Conservation (phyloP, 2,329 filamentous ascomycete species). For the Pseudohalonectria lignicola region DNA sequence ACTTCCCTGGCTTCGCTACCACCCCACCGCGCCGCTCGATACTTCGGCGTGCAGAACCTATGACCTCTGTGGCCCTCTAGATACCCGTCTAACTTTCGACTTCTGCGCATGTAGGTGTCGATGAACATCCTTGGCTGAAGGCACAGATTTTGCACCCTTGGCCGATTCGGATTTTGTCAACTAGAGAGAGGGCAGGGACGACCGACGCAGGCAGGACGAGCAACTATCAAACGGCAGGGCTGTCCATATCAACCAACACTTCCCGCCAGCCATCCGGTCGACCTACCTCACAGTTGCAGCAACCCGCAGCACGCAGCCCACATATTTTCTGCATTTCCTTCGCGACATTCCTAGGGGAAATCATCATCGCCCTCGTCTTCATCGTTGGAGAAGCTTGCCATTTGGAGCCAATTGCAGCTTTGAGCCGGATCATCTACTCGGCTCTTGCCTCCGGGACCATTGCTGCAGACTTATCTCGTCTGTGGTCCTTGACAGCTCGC, state of each 20-base stretch:
- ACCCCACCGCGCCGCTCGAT: no score
- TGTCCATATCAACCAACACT: background rate
- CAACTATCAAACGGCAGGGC: constrained; percentile 1
- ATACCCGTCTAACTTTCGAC: no score
- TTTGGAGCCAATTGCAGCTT: no score
- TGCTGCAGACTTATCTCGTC: no score
- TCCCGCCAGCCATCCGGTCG: background rate
- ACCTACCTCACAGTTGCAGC: background rate
- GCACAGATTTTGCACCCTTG: background rate
- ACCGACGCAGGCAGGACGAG: background rate
- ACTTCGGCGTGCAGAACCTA: no score
- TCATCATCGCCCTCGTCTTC: no score
- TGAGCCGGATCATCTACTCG: no score
- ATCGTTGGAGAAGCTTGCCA: background rate
- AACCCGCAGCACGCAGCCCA: background rate
- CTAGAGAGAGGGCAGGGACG: background rate
- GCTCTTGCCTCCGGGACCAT: background rate
- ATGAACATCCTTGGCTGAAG: background rate
- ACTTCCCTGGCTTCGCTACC: no score
- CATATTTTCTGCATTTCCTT: no score
- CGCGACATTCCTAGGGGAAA: background rate
- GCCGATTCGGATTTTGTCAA: background rate
- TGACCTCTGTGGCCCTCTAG: no score
- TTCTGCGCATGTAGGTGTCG: no score
- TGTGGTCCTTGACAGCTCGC: no score